Percentiles rank a stretch among this genome's conserved stretches.
Evolutionary conservation across 345 rosid species (phyloP).

Genomic region (Eucalyptus albens): DNA sequence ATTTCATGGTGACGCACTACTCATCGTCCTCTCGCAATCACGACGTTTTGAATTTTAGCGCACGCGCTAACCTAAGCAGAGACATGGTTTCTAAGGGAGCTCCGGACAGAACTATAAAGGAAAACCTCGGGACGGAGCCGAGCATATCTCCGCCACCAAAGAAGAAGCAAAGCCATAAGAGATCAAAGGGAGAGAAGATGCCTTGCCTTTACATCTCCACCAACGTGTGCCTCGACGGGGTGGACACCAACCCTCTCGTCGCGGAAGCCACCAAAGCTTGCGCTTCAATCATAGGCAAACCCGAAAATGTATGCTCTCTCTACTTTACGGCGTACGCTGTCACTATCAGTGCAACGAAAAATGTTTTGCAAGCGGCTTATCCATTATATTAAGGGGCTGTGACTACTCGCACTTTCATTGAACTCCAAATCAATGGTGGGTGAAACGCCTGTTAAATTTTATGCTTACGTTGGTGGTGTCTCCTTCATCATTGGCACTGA

Average conservation of each 20-base stretch:
- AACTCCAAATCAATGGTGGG: not conserved
- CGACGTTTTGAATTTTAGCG: not conserved
- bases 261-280: conserved; percentile 65
- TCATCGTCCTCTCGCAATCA: not conserved
- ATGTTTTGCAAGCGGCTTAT: not conserved
- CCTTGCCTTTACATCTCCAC: conserved; percentile 80
- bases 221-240: conserved; percentile 64
- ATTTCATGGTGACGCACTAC: not conserved
- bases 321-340: not conserved
- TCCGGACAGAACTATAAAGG: not conserved
- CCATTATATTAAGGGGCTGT: not conserved
- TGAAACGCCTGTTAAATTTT: not conserved
- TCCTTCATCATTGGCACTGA: not conserved
- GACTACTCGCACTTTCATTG: not conserved
- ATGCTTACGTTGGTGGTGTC: not conserved
- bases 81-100: not conserved
- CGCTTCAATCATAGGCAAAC: conserved; percentile 72
- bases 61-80: not conserved
- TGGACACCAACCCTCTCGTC: conserved; percentile 65
- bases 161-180: not conserved
- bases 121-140: not conserved
- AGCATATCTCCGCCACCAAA: not conserved
- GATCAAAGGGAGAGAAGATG: conserved; percentile 16
- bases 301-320: conserved; percentile 41
- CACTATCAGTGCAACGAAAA: not conserved